Evolutionary conservation across 805 yeast species (phyloP), one percentile per base, ranked within the genome.

Genomic region (Candida golubevii): DNA sequence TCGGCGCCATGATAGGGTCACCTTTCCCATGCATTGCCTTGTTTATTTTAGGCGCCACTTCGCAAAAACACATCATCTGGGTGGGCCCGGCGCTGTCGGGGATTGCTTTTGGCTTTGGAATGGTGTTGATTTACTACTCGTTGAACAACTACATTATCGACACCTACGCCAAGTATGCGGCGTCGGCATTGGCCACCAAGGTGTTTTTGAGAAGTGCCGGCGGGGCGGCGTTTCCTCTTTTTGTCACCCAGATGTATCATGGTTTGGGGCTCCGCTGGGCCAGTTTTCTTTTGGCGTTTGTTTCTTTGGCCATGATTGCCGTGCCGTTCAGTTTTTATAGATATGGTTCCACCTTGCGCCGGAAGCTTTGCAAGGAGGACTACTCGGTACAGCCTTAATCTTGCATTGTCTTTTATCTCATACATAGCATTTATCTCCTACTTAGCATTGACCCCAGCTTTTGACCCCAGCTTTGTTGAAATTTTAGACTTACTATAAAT

Each of bases 221-320:
- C 57, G 95, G 93, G 70, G 91, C 89, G 26, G 91, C 89, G 0
- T 84, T 85, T 76, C 90, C 91, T 48, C 69, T 85, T 53, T 85
- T 85, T 60, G 79, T 85, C n/a, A 79, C 81, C 33, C 91, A 84
- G 65, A 85, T 85, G 91, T 85, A 85, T 62, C 77, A 78, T 49
- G 79, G 71, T 42, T 65, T 85, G 57, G 91, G 91, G 6, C 67
- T 85, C 41, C 82, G 82, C 51, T 85, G 93, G 93, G 95, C 89
- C 18, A 75, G 82, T 56, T 85, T 85, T 82, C 69, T 85, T 48
- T 69, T 85, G 58, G 91, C 89, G 0, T 85, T 85, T 57, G 79
- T 85, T 54, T 78, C 88, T 13, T 75, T 85, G 48, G 89, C 85
- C 4, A 85, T 85, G 95, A 75, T 83, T 56, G 58, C 72, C 9